Evolutionary conservation across 257 asterid species (phyloP).

Genomic region (Gynochthodes officinalis): DNA sequence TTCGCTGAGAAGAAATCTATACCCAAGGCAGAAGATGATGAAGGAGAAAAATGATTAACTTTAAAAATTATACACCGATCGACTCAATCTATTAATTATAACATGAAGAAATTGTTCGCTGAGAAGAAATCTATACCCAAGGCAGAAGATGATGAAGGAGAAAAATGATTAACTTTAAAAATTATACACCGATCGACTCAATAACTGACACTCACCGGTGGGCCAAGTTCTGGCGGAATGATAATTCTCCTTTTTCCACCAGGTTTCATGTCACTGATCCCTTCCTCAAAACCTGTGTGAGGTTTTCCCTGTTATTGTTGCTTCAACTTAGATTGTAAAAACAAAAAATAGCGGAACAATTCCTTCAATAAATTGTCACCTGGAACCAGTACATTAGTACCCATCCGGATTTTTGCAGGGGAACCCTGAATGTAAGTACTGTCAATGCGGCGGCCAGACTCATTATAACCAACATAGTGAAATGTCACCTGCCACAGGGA

Average conservation of each 20-base stretch:
- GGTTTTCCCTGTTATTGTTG: conserved; percentile 16
- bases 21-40: neutral
- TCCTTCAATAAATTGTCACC: conserved; percentile 40
- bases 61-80: neutral
- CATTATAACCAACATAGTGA: conserved; percentile 91
- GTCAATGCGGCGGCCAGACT: conserved; percentile 97
- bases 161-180: neutral
- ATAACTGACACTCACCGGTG: conserved; percentile 62
- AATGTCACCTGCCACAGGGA: conserved; percentile 62
- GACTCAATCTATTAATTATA: neutral
- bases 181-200: neutral
- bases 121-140: neutral
- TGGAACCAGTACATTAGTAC: conserved; percentile 88
- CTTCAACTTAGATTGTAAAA: neutral
- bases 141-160: neutral
- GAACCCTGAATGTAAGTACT: conserved; percentile 86
- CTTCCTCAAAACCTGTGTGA: conserved; percentile 87
- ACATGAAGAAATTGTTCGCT: neutral
- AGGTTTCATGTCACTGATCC: conserved; percentile 92
- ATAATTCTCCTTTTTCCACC: conserved; percentile 90
- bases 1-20: neutral
- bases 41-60: neutral
- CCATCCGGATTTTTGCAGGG: conserved; percentile 93
- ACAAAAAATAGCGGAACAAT: neutral
- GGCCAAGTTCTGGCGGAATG: conserved; percentile 96